Percentiles rank a stretch among this genome's conserved stretches.
phyloP scores from a whole-genome alignment of 257 asterid genomes.

The Solanum piurae region DNA sequence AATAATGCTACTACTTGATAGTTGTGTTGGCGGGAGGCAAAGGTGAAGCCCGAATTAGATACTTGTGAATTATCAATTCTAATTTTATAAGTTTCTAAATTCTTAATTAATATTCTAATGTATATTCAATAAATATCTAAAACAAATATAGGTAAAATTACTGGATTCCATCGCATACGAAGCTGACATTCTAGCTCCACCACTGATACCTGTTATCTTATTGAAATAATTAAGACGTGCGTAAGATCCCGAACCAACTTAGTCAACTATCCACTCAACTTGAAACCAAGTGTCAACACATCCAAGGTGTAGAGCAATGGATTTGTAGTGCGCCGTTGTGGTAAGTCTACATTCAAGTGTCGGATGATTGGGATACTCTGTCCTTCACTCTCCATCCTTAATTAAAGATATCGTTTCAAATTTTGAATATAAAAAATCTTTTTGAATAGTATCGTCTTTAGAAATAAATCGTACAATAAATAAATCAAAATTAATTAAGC shows the following conservation, averaged over 20 bases:
- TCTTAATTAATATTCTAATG: not conserved
- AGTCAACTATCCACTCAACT: not conserved
- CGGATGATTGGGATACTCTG: not conserved
- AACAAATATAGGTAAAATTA: not conserved
- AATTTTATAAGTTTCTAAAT: not conserved
- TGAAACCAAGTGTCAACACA: not conserved
- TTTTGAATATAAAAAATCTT: fast-evolving
- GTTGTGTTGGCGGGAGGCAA: not conserved
- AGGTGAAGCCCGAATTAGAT: not conserved
- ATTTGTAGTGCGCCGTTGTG: not conserved
- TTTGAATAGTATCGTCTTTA: too few relatives aligned
- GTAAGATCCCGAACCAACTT: not conserved
- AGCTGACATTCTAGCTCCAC: not conserved
- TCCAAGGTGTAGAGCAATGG: not conserved
- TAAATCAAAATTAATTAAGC: too few relatives aligned
- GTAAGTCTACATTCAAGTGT: not conserved
- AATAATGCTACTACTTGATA: not conserved
- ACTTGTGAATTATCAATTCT: fast-evolving
- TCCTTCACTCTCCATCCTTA: fast-evolving
- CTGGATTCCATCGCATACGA: not conserved
- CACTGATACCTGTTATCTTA: not conserved
- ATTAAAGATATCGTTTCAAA: too few relatives aligned
- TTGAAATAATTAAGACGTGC: not conserved
- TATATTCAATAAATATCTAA: too few relatives aligned
- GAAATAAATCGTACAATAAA: too few relatives aligned